phyloP scores from a whole-genome alignment of 2,329 filamentous ascomycete genomes.

The Alternaria novae-zelandiae region DNA sequence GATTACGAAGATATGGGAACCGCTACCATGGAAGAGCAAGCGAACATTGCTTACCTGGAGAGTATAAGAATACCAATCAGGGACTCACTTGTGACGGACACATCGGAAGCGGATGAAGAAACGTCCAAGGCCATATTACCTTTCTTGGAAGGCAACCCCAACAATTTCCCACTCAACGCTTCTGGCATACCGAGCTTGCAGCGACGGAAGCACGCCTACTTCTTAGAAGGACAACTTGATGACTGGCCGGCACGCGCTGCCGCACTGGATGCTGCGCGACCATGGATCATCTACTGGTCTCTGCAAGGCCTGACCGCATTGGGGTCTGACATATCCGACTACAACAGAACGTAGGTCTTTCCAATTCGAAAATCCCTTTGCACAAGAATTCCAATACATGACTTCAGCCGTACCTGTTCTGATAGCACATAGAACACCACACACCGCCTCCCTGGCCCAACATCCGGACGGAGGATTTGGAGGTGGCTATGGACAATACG shows the following conservation, averaged over 20 bases:
- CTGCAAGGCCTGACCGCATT: slow-evolving; percentile 76
- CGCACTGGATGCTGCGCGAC: slow-evolving; percentile 81
- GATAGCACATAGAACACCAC: slow-evolving; percentile 60
- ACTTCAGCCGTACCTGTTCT: slow-evolving; percentile 3
- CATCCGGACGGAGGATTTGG: slow-evolving; percentile 86
- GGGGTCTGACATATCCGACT: slow-evolving; percentile 72
- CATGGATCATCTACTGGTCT: slow-evolving; percentile 96
- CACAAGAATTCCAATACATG: no score
- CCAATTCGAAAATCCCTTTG: neutral
- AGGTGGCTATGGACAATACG: slow-evolving; percentile 88
- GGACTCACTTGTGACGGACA: slow-evolving; percentile 71
- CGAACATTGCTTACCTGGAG: slow-evolving; percentile 38
- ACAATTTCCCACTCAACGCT: slow-evolving; percentile 65
- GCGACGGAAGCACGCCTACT: slow-evolving; percentile 65
- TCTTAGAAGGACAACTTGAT: slow-evolving; percentile 63
- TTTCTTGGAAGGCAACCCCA: slow-evolving; percentile 64
- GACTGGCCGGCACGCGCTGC: slow-evolving; percentile 74
- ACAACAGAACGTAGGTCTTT: slow-evolving; percentile 66
- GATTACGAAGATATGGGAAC: slow-evolving; percentile 48
- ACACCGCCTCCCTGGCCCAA: slow-evolving; percentile 81
- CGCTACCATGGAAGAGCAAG: slow-evolving; percentile 33
- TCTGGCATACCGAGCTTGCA: slow-evolving; percentile 78
- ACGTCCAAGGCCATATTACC: slow-evolving; percentile 74
- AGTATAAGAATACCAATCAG: slow-evolving; percentile 61
- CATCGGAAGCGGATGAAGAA: slow-evolving; percentile 70